Evolutionary conservation across 2,329 filamentous ascomycete species (phyloP), one percentile per base, ranked within the genome.

Genomic region (Intubia oerlemansii): DNA sequence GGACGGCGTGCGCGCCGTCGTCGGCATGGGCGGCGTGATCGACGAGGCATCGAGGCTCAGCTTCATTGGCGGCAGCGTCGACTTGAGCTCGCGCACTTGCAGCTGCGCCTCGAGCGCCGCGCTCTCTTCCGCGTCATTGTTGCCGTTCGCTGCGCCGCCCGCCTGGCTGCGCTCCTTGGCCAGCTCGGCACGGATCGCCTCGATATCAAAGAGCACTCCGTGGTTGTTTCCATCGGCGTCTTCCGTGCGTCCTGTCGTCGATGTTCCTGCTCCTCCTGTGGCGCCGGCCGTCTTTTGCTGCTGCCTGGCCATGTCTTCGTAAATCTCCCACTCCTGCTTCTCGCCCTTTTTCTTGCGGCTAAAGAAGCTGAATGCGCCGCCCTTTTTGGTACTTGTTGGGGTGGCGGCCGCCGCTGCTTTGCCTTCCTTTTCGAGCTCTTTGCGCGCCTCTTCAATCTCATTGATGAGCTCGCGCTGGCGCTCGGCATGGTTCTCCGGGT

Each of bases 371-470:
- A 85, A 82, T 24, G 54, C 53, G 8, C 47, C 65, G 23, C 53
- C 48, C 27, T 52, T 50, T 39, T 54, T 57, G 43, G 73, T 8
- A 4, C 5, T 14, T 3, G 12, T 7, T 17, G 18, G 9, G 19
- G 18, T 14, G 13, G 11, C 11, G 21, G 11, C 21, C 27, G 29
- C 12, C 17, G 8, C 5, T 20, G 24, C 70, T 42, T 77, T 70
- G 12, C 71, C 73, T 41, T 88, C 77, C 44, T 68, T 72, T 42
- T 92, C 82, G 4, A 91, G 62, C 42, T 88, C 71, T 44, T 75
- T 82, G 21, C 88, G 68, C 6, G 88, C 88, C 50, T 91, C 84
- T 46, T 95, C 85, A 29, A 98, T 92, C 51, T 98, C 88, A 41
- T 77, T 82, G 46, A 98, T 92, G 24, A 98, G 65, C 50, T 95